These are phyloP conservation scores for Trichophyton verrucosum DNA, from an alignment of 2,329 filamentous ascomycete genomes.

Conservation along the genomic window DNA sequence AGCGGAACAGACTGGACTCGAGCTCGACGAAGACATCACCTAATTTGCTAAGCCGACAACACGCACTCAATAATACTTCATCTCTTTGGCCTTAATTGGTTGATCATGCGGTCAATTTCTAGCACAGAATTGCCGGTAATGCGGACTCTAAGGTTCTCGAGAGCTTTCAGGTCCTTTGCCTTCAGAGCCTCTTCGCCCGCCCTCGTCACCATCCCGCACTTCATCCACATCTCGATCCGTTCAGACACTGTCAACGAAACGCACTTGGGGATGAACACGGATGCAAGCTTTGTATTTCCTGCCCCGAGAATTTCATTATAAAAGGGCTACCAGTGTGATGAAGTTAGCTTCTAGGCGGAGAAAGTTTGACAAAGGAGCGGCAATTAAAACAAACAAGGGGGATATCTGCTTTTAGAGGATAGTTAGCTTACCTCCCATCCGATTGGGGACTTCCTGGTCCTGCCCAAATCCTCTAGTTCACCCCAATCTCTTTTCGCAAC, in stretches of 20 bases:
- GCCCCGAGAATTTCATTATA: constrained; percentile 80
- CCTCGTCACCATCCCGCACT: constrained; percentile 78
- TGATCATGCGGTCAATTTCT: constrained; percentile 73
- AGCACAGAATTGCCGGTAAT: constrained; percentile 56
- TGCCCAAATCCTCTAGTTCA: constrained; percentile 74
- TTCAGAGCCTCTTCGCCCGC: constrained; percentile 86
- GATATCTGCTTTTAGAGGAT: background rate
- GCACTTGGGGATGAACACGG: constrained; percentile 79
- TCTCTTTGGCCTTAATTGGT: constrained; percentile 38
- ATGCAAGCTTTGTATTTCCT: constrained; percentile 77
- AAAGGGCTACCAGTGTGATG: constrained; percentile 54
- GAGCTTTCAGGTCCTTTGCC: constrained; percentile 62
- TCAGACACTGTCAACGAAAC: constrained; percentile 55
- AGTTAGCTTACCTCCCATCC: constrained; percentile 70
- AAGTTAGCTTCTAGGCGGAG: constrained; percentile 8
- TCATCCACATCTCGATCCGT: constrained; percentile 84
- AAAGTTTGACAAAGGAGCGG: background rate
- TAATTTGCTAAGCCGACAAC: constrained; percentile 18
- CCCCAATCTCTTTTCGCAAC: constrained; percentile 85
- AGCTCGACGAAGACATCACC: constrained; percentile 34
- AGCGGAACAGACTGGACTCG: constrained; percentile 19
- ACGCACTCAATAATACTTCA: constrained; percentile 17
- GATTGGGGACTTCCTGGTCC: constrained; percentile 71
- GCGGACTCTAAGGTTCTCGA: constrained; percentile 60
- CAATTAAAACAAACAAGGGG: background rate